Evolutionary conservation across 2,329 filamentous ascomycete species (phyloP), one percentile per base, ranked within the genome.

Genomic region (Trichoderma simmonsii): DNA sequence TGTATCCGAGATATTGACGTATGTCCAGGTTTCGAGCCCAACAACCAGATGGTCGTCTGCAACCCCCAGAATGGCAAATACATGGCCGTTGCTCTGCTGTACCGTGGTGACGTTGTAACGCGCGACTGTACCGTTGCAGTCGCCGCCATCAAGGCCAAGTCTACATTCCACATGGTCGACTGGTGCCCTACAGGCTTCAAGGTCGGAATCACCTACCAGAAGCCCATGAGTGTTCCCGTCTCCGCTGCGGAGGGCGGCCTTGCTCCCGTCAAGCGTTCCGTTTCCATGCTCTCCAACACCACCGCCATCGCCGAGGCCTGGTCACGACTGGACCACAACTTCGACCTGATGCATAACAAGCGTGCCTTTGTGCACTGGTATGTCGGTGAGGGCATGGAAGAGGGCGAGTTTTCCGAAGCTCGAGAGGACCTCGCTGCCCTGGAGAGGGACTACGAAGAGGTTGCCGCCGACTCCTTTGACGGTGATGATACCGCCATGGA

Each of bases 361-460:
- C 90, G 91, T 76, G 90, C 91, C 73, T 92, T 93, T 77, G 90
- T 92, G 60, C 90, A 93, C 84, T 92, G 91, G 91, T 93, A 93
- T 76, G 93, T 96, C 69, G 93, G 93, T 76, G 93, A 96, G 85
- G 93, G 93, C 84, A 96, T 96, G 93, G 93, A 96, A 85, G 93
- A 96, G 82, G 93, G 93, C 78, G 93, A 96, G 83, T 96, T 96
- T 85, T 92, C 91, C 74, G 93, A 96, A 83, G 93, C 93, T 74
- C 91, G 93, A 77, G 93, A 96, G 85, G 93, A 96, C 81, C 86
- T 96, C 73, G 93, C 93, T 74, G 93, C 93, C 62, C 86, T 96
- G 39, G 93, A 95, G 87, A 93, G 92, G 86, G 93, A 95, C 78
- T 95, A 95, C 81, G 92, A 94, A 83, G 93, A 95, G 86, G 92